Conservation (phyloP, 2,329 filamentous ascomycete genomes). For the Cladosporium sp. region DNA sequence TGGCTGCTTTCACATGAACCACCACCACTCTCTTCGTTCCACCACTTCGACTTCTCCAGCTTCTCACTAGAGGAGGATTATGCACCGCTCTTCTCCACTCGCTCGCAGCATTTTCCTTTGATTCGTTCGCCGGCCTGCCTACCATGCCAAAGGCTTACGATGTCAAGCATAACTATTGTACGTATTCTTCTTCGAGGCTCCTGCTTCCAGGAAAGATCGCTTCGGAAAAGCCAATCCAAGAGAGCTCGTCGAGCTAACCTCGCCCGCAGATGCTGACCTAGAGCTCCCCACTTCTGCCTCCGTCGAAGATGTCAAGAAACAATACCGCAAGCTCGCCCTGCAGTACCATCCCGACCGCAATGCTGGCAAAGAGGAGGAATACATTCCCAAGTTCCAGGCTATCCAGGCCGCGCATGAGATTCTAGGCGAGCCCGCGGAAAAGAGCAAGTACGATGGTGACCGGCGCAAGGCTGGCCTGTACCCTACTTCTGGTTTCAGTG, state of each 20-base stretch:
- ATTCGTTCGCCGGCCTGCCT: neutral
- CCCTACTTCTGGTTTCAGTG: slow-evolving; percentile 14
- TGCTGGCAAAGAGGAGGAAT: slow-evolving; percentile 72
- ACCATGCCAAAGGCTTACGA: slow-evolving; percentile 58
- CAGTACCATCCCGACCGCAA: slow-evolving; percentile 89
- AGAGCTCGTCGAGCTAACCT: no score
- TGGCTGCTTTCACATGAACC: slow-evolving; percentile 8
- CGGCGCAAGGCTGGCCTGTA: slow-evolving; percentile 47
- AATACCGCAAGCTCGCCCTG: slow-evolving; percentile 78
- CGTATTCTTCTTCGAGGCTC: no score
- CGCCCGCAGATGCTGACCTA: slow-evolving; percentile 61
- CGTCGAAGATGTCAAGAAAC: slow-evolving; percentile 73
- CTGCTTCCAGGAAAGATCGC: no score
- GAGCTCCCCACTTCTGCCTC: slow-evolving; percentile 65
- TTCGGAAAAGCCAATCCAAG: no score
- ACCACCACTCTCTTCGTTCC: neutral
- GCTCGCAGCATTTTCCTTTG: slow-evolving; percentile 1
- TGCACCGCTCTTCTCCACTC: slow-evolving; percentile 3
- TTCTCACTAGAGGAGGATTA: slow-evolving; percentile 10
- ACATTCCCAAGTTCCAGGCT: slow-evolving; percentile 75
- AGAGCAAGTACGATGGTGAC: slow-evolving; percentile 59
- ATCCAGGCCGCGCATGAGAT: slow-evolving; percentile 85
- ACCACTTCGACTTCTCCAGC: slow-evolving; percentile 1
- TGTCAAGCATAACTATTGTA: slow-evolving; percentile 60
- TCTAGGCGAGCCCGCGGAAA: slow-evolving; percentile 54